Base-by-base conservation (phyloP, 2,329 filamentous ascomycete species). In the Sporothrix pseudoabietina region DNA sequence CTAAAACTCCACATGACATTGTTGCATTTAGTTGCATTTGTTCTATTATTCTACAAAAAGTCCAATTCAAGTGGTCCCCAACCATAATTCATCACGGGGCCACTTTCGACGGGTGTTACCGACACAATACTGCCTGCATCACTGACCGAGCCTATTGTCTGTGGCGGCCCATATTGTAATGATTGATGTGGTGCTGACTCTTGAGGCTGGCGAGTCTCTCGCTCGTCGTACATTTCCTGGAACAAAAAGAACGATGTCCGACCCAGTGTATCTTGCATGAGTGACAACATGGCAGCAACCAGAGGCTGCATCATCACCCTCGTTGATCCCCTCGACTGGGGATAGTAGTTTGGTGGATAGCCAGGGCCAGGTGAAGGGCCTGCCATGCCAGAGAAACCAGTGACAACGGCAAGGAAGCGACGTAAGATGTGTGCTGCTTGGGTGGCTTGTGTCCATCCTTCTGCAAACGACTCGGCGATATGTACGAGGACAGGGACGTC, bases 341-440 rank as follows among this genome's bases (percentile, higher is more conserved):
- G 16, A 16, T 35, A 35, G 55, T 35, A 35, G 10, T 59, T 59
- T 6, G 55, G 5, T n/a, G 55, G 55, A 59, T 59, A 59, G 3
- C 30, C 55, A 3, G 55, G 5, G 14, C 55, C 55, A 2, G 30
- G 30, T 19, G 30, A 8, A 8, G 55, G 12, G 19, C 55, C 55
- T 19, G 30, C 1, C 55, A 59, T 59, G 30, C 30, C 30, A 35
- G 55, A 59, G 12, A 59, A 32, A 6, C 55, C 74, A 10, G 76
- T 73, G 1, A 79, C 73, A 5, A 77, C 66, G 3, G 71, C 71
- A 39, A 79, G 73, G 72, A 80, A 82, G 77, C 78, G 80, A 54
- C 76, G 80, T 54, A 83, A 77, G 30, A 83, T 77, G 10, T 77
- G 78, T 4, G 80, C 80, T 9, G 80, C 81, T n/a, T 79, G 80